These are phyloP conservation scores for Saccharomycopsis fodiens DNA, from an alignment of 805 yeast species.

Conservation along the genomic window DNA sequence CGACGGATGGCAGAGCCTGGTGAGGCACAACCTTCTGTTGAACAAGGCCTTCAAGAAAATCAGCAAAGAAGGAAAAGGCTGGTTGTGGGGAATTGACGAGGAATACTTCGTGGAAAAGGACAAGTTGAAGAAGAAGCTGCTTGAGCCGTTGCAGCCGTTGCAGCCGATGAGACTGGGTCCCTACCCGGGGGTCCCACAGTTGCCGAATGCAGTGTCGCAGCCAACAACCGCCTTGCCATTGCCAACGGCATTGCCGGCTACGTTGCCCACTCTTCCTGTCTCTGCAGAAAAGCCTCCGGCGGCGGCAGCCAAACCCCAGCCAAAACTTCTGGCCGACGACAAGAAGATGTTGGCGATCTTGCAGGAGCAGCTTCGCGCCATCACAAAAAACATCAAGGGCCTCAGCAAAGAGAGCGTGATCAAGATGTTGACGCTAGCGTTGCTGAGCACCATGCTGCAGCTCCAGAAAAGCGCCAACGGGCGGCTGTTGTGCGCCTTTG, in stretches of 20 bases:
- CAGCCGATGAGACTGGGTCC: slow-evolving; percentile 26
- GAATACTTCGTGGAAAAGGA: slow-evolving; percentile 79
- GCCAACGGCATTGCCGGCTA: slow-evolving; percentile 26
- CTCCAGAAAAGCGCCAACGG: slow-evolving; percentile 78
- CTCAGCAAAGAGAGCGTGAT: slow-evolving; percentile 79
- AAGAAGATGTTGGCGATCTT: slow-evolving; percentile 67
- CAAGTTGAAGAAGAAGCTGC: slow-evolving; percentile 51
- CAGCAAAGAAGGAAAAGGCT: slow-evolving; percentile 84
- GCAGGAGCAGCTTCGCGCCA: slow-evolving; percentile 76
- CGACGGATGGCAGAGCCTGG: slow-evolving; percentile 98
- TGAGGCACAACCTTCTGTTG: slow-evolving; percentile 87
- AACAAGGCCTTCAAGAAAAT: slow-evolving; percentile 80
- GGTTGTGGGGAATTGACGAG: slow-evolving; percentile 92
- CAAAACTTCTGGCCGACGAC: slow-evolving; percentile 28
- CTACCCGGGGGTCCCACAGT: neutral
- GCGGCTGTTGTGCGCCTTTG: slow-evolving; percentile 68
- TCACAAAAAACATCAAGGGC: slow-evolving; percentile 71
- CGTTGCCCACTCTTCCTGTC: slow-evolving; percentile 25
- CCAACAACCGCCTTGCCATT: slow-evolving; percentile 26
- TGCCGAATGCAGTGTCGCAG: slow-evolving; percentile 20
- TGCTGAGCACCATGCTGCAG: slow-evolving; percentile 89
- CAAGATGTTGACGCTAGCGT: slow-evolving; percentile 77
- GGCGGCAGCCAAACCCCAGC: neutral
- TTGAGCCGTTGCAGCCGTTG: slow-evolving; percentile 25
- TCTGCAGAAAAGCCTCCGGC: slow-evolving; percentile 17